phyloP scores from a whole-genome alignment of 345 rosid species.

The Corchorus capsularis region DNA sequence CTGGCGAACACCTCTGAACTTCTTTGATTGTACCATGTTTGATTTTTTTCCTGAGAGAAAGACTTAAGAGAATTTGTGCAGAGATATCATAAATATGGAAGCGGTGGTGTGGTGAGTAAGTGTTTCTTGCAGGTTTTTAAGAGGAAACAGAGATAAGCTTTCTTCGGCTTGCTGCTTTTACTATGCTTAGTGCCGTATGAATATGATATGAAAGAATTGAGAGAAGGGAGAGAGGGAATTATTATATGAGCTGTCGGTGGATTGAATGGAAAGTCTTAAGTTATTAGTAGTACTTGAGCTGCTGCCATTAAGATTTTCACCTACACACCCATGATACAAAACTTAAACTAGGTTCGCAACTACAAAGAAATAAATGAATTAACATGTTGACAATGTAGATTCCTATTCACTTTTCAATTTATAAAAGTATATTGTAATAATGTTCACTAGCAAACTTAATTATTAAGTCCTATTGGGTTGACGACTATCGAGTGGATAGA shows the following conservation, averaged over 20 bases:
- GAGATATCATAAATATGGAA: conserved; percentile 17
- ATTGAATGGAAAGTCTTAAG: conserved; percentile 30
- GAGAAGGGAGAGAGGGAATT: not conserved
- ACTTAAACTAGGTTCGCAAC: not conserved
- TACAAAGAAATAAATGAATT: not conserved
- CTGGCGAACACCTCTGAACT: conserved; percentile 85
- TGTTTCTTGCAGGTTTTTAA: not conserved
- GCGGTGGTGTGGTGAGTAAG: not conserved
- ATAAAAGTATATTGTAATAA: not conserved
- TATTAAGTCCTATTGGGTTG: too few relatives aligned
- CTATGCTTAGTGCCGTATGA: too few relatives aligned
- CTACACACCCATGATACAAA: conserved; percentile 25
- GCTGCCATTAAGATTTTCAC: conserved; percentile 52
- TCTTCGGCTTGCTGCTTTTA: too few relatives aligned
- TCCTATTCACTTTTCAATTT: not conserved
- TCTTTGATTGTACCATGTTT: conserved; percentile 66
- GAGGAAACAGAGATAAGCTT: not conserved
- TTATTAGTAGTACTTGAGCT: not conserved
- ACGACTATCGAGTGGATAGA: too few relatives aligned
- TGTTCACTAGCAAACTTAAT: not conserved
- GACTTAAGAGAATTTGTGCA: conserved; percentile 6
- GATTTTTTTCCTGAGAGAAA: not conserved
- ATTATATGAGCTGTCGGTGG: conserved; percentile 39
- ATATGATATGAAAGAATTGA: too few relatives aligned
- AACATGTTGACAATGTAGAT: conserved; percentile 6